These are phyloP conservation scores for Aspergillus ellipticus DNA, from an alignment of 495 filamentous ascomycete genomes.

Conservation along the genomic window DNA sequence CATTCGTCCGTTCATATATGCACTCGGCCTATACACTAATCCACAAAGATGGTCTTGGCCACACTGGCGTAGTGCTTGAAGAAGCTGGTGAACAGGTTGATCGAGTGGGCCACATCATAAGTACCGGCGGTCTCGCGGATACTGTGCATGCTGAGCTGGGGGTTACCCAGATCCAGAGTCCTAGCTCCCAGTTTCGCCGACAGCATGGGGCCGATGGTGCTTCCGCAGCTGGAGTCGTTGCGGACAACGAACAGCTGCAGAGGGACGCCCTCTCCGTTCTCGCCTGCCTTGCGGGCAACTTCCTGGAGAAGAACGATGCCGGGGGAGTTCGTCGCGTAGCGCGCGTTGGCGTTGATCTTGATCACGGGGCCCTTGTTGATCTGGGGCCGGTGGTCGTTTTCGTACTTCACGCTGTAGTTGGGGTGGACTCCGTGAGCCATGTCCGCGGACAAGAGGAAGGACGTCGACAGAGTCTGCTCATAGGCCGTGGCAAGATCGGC, in stretches of 20 bases:
- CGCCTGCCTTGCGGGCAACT: constrained; percentile 61
- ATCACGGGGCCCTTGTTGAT: constrained; percentile 96
- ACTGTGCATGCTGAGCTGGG: constrained; percentile 96
- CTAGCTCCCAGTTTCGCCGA: constrained; percentile 77
- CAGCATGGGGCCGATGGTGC: constrained; percentile 95
- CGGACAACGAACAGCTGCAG: constrained; percentile 94
- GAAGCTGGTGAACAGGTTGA: constrained; percentile 84
- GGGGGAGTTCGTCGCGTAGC: constrained; percentile 93
- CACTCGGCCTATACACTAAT: constrained; percentile 34
- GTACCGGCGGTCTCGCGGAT: constrained; percentile 88
- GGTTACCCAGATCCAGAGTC: constrained; percentile 90
- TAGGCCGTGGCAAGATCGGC: constrained; percentile 70
- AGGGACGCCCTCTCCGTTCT: constrained; percentile 60
- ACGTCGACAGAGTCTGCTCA: constrained; percentile 88
- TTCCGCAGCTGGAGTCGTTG: constrained; percentile 91
- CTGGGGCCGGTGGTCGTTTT: constrained; percentile 81
- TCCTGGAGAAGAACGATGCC: constrained; percentile 92
- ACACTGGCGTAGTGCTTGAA: constrained; percentile 76
- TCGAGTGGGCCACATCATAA: constrained; percentile 82
- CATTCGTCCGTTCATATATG: neutral
- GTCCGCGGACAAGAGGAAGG: constrained; percentile 92
- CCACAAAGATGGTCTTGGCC: constrained; percentile 77
- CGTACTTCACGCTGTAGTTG: constrained; percentile 90
- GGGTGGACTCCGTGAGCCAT: constrained; percentile 96
- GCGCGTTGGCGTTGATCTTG: constrained; percentile 96